These are phyloP conservation scores for Wallacemonas sp. DNA, from an alignment of 208 protist genomes.

Conservation along the genomic window DNA sequence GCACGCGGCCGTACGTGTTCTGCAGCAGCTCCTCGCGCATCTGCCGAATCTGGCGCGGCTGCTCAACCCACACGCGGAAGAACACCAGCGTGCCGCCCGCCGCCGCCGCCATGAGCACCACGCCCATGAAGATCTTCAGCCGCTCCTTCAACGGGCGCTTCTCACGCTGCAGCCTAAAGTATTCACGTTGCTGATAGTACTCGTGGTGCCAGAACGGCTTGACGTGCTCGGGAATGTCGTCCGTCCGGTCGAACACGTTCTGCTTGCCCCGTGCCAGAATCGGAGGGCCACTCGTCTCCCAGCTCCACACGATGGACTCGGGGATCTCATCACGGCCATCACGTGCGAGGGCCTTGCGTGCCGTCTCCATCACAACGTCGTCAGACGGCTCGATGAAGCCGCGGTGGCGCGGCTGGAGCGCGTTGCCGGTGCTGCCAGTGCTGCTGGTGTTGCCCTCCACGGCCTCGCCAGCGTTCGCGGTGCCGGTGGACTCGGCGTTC, in stretches of 20 bases:
- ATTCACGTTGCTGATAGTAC: conserved; percentile 89
- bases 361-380: conserved; percentile 86
- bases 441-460: no score
- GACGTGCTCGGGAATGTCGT: conserved; percentile 87
- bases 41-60: conserved; percentile 78
- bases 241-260: conserved; percentile 84
- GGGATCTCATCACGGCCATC: conserved; percentile 76
- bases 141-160: conserved; percentile 77
- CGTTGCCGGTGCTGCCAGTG: conserved; percentile 22
- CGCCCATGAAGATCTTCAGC: conserved; percentile 33
- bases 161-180: conserved; percentile 82
- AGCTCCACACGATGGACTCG: conserved; percentile 76
- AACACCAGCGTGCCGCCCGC: conserved; percentile 54
- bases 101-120: conserved; percentile 32
- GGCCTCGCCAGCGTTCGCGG: background rate
- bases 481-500: background rate
- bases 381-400: conserved; percentile 82
- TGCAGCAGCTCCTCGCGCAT: conserved; percentile 85
- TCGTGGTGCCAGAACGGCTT: conserved; percentile 89
- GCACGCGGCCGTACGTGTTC: conserved; percentile 81
- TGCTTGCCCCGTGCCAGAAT: conserved; percentile 79
- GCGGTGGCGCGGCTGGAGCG: conserved; percentile 36
- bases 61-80: conserved; percentile 85
- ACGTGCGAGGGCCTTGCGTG: conserved; percentile 73
- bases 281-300: conserved; percentile 72